Evolutionary conservation across 2,329 filamentous ascomycete species (phyloP).

Genomic region (Pseudogymnoascus sp.): DNA sequence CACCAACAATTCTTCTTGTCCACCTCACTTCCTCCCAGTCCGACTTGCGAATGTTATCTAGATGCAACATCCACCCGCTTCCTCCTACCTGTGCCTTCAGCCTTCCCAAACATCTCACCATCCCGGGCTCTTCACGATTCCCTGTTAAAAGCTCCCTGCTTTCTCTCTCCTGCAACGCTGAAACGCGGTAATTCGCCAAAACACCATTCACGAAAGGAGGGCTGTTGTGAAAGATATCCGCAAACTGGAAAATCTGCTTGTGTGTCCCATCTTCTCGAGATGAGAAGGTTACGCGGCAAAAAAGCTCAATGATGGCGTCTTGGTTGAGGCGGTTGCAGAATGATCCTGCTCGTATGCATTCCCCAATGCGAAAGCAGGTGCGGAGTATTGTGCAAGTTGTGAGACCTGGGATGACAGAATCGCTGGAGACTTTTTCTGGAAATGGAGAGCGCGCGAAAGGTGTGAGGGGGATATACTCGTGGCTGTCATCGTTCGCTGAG

Average conservation of each 20-base stretch:
- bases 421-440: slow-evolving; percentile 41
- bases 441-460: slow-evolving; percentile 48
- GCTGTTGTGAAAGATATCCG: slow-evolving; percentile 53
- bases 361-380: slow-evolving; percentile 58
- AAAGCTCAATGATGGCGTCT: slow-evolving; percentile 56
- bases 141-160: slow-evolving; percentile 35
- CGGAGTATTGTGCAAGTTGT: slow-evolving; percentile 42
- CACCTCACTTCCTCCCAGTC: slow-evolving; percentile 48
- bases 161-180: slow-evolving; percentile 40
- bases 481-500: slow-evolving; percentile 19
- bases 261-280: slow-evolving; percentile 42
- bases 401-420: slow-evolving; percentile 48
- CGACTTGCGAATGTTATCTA: slow-evolving; percentile 46
- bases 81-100: slow-evolving; percentile 39
- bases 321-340: slow-evolving; percentile 40
- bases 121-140: slow-evolving; percentile 21
- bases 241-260: slow-evolving; percentile 58
- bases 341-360: slow-evolving; percentile 46
- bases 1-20: slow-evolving; percentile 30
- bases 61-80: slow-evolving; percentile 33
- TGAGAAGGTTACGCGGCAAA: slow-evolving; percentile 53
- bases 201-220: slow-evolving; percentile 46
- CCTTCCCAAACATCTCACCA: slow-evolving; percentile 43
- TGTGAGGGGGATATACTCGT: slow-evolving; percentile 27
- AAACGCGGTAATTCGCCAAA: slow-evolving; percentile 41